Base-by-base conservation (phyloP, 345 rosid species). In the Populus ilicifolia region DNA sequence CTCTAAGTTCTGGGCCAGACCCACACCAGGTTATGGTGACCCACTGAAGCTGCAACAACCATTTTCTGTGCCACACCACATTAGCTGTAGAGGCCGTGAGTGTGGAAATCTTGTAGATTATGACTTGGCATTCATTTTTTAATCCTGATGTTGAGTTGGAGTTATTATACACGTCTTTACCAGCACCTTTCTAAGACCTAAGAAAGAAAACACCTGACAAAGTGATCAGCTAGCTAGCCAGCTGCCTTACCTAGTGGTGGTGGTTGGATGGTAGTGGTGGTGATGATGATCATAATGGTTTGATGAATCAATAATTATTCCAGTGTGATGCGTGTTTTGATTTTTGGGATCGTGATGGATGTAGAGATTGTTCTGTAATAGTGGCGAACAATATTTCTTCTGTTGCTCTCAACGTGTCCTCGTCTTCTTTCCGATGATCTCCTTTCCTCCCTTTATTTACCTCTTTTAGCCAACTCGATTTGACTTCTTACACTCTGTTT, bases 1-100 rank as follows among this genome's bases (percentile, higher is more conserved):
- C 76, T 38, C 17, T 20, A 33, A 16, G 10, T 67, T 50, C 44
- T 33, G 74, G 69, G 67, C 65, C 80, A 78, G 59, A 27, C 80
- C 30, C 56, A 38, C 44, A 50, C 35, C 23, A 44, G 23, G 25
- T 5, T 67, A 50, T 30, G 69, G 72, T 73, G 65, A 67, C 67
- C 73, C 66, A 65, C 38, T 18, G 5, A 20, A 27, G 12, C 29
- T 33, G 52, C 72, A 48, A 12, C 30, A 17, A 70, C 70, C 71
- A 74, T 23, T n/a, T 41, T 41, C 68, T 48, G 44, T 48, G 44
- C 23, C 62, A 16, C 56, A 59, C 75, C 56, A 30, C 61, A 23
- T 10, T 52, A 54, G 65, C 78, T 76, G 66, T 52, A 35, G 48
- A 67, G 35, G 35, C 35, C 35, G 17, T 67, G 65, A 23, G 27